Evolutionary conservation across 2,329 filamentous ascomycete species (phyloP), one percentile per base, ranked within the genome.

Genomic region (Ophiocordyceps sinensis): DNA sequence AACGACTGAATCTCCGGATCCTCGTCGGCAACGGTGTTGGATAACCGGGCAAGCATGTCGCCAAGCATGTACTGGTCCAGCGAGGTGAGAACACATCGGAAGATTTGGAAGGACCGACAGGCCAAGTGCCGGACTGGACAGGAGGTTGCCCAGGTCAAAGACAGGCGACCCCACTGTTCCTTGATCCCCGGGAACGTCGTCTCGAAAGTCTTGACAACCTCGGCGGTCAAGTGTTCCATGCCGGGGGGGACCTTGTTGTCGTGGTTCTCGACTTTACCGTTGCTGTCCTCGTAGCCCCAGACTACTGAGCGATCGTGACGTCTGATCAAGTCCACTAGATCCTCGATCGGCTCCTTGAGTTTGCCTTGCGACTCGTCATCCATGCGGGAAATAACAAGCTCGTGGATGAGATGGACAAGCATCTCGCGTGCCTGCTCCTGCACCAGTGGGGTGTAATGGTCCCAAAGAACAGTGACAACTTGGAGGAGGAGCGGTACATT

Each of bases 401-500:
- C 91, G 52, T 98, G 91, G 37, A 98, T 93, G 15, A 98, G 72
- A 64, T 98, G 91, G 2, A 98, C 88, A 14, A 98, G 74, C 88
- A 98, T 94, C 61, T 98, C 91, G 38, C 88, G 79, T 28, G 93
- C 88, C 59, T 98, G 89, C 50, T 96, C 91, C 58, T 96, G 89
- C 2, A 98, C 91, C 11, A 95, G 75, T 3, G 85, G 79, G 1
- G 85, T 94, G 53, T 98, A 95, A 54, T 96, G 89, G 57, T 98
- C 93, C 91, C 91, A 98, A 2, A 96, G 73, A 4, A 96, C 86
- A 12, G 89, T 80, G 5, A 95, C 81, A 9, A 94, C 85, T 59
- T 98, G 91, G 13, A 98, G 67, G 17, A 98, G 67, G 23, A 94
- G 73, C 1, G 89, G 86, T 3, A 96, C 75, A 50, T 83, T 84